These are phyloP conservation scores for Candida montana DNA, from an alignment of 805 yeast genomes.

Conservation along the genomic window DNA sequence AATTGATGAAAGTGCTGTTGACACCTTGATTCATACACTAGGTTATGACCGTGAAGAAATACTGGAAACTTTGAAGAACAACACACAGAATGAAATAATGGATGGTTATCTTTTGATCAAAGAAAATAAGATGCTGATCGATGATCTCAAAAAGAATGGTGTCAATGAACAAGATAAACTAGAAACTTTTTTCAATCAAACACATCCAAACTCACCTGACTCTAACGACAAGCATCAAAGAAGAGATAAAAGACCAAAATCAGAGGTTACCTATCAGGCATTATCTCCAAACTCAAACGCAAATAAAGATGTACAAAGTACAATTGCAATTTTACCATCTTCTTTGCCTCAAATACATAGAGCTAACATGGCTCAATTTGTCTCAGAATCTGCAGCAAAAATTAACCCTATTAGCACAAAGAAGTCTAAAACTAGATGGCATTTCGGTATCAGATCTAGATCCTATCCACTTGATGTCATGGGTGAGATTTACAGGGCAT, in stretches of 20 bases:
- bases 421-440: conserved; percentile 95
- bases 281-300: conserved; percentile 23
- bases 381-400: conserved; percentile 41
- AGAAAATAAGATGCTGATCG: conserved; percentile 68
- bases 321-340: conserved; percentile 89
- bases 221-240: conserved; percentile 12
- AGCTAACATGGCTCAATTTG: conserved; percentile 76
- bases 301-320: conserved; percentile 43
- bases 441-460: conserved; percentile 93
- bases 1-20: conserved; percentile 71
- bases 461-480: conserved; percentile 96
- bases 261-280: conserved; percentile 29
- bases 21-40: conserved; percentile 73
- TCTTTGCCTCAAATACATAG: conserved; percentile 92
- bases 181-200: conserved; percentile 54
- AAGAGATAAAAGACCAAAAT: conserved; percentile 20
- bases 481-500: conserved; percentile 96
- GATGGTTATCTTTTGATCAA: conserved; percentile 82
- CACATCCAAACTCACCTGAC: conserved; percentile 40
- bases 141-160: conserved; percentile 50
- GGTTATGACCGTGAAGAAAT: conserved; percentile 87
- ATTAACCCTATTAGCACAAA: conserved; percentile 60
- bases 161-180: conserved; percentile 36
- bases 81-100: conserved; percentile 65
- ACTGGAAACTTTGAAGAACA: conserved; percentile 57